Evolutionary conservation across 768 basidiomycete species (phyloP).

Genomic region (Xanthoconium purpureum): DNA sequence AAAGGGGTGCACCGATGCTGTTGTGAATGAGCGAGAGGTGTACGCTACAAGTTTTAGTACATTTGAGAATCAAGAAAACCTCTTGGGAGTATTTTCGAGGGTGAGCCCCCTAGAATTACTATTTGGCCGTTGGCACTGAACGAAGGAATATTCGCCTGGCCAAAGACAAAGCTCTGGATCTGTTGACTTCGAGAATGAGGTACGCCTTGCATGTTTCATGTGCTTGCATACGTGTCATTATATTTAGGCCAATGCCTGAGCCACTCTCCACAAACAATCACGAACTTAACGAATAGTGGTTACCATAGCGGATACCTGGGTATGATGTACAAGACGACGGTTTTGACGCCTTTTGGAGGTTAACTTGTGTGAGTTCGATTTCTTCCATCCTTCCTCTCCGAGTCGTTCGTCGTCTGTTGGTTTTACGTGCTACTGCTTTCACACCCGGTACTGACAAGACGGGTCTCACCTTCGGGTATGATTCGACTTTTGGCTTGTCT

Average conservation of each 20-base stretch:
- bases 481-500: too few species aligned
- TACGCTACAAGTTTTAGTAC: conserved; percentile 85
- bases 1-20: conserved; percentile 85
- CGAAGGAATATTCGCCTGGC: conserved; percentile 79
- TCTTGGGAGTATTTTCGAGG: conserved; percentile 73
- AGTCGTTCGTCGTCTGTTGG: too few species aligned
- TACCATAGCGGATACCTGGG: conserved; percentile 78
- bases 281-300: conserved; percentile 87
- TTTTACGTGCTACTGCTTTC: too few species aligned
- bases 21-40: conserved; percentile 78
- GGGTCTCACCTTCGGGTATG: too few species aligned
- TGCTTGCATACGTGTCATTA: neutral
- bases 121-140: conserved; percentile 1
- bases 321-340: too few species aligned
- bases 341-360: too few species aligned
- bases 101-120: conserved; percentile 44
- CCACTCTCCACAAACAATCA: conserved; percentile 78
- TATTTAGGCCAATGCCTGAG: conserved; percentile 61
- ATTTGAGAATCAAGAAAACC: conserved; percentile 71
- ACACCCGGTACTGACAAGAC: too few species aligned
- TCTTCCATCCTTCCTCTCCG: too few species aligned
- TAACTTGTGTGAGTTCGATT: too few species aligned
- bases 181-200: conserved; percentile 85
- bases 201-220: conserved; percentile 24
- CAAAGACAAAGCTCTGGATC: conserved; percentile 87